Evolutionary conservation across 345 rosid species (phyloP).

Genomic region (Ailanthus altissimus): DNA sequence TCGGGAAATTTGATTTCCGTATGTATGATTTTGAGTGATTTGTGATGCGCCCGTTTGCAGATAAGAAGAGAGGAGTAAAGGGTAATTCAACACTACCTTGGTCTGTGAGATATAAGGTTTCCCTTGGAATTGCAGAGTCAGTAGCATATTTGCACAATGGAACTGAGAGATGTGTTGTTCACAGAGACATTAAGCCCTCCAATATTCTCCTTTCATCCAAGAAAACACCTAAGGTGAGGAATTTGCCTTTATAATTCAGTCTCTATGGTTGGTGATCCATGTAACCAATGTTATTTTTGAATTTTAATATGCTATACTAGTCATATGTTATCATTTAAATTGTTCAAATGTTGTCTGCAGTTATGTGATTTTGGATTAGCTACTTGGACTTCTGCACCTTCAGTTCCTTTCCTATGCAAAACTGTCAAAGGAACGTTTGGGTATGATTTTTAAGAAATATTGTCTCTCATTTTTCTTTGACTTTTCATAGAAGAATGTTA

Average conservation of each 20-base stretch:
- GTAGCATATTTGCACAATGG: constrained; percentile 79
- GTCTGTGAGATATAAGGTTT: constrained; percentile 81
- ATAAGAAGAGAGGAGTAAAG: constrained; percentile 57
- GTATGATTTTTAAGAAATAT: constrained; percentile 37
- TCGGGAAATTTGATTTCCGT: constrained; percentile 3
- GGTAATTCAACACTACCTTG: constrained; percentile 50
- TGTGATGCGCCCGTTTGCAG: constrained; percentile 39
- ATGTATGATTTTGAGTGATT: constrained; percentile 23
- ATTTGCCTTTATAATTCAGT: background rate
- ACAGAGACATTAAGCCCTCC: constrained; percentile 94
- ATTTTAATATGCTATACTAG: background rate
- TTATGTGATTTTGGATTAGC: constrained; percentile 96
- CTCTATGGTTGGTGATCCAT: background rate
- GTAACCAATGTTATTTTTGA: background rate
- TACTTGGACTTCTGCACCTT: constrained; percentile 93
- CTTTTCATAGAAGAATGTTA: background rate
- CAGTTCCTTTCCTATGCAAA: constrained; percentile 87
- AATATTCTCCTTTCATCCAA: constrained; percentile 91
- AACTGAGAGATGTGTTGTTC: constrained; percentile 86
- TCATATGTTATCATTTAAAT: background rate
- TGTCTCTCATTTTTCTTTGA: background rate
- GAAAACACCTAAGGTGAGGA: constrained; percentile 68
- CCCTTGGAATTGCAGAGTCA: constrained; percentile 80
- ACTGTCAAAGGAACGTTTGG: constrained; percentile 99
- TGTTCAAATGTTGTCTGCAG: constrained; percentile 38